A percentile compares a stretch with the other conserved stretches of the same genome.
Evolutionary conservation across 352 stramenopile genomes (phyloP).

Genomic region (Globisporangium acanthophoron): DNA sequence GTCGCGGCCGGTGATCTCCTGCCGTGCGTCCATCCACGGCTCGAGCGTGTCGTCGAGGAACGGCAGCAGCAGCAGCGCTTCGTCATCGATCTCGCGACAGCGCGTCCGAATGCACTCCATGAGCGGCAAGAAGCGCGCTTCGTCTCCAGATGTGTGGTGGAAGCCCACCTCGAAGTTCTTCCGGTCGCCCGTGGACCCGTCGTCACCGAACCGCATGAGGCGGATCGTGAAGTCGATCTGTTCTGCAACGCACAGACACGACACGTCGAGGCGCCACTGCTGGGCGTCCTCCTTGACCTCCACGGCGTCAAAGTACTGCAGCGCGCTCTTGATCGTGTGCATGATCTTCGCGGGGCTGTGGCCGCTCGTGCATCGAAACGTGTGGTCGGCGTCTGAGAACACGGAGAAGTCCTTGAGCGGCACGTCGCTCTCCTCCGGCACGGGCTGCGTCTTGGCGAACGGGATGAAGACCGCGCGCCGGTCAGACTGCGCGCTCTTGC

Average conservation of each 20-base stretch:
- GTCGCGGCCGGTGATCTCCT: conserved; percentile 34
- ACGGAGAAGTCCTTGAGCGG: conserved; percentile 6
- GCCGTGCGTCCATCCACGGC: conserved; percentile 49
- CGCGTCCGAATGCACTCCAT: conserved; percentile 42
- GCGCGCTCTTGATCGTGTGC: conserved; percentile 26
- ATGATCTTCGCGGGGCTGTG: conserved; percentile 36
- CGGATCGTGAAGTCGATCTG: conserved; percentile 54
- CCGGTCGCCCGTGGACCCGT: not conserved
- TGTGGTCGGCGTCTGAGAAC: conserved; percentile 2
- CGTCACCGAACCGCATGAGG: conserved; percentile 32
- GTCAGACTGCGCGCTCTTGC: not conserved
- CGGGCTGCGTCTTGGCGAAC: not conserved
- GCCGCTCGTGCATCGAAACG: conserved; percentile 26
- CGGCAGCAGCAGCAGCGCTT: conserved; percentile 40
- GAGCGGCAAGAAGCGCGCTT: conserved; percentile 47
- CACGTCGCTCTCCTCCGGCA: not conserved
- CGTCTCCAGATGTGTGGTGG: conserved; percentile 34
- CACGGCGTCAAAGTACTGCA: conserved; percentile 26
- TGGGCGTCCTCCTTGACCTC: conserved; percentile 10
- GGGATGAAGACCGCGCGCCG: not conserved
- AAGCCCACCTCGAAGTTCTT: conserved; percentile 56
- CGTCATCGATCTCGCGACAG: conserved; percentile 52
- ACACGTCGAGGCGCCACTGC: conserved; percentile 39
- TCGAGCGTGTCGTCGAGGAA: conserved; percentile 44
- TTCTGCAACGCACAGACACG: conserved; percentile 60